Evolutionary conservation across 441 rosid genomes (phyloP), one percentile per base, ranked within the genome.

Genomic region (Euphorbia schlechtendalii): DNA sequence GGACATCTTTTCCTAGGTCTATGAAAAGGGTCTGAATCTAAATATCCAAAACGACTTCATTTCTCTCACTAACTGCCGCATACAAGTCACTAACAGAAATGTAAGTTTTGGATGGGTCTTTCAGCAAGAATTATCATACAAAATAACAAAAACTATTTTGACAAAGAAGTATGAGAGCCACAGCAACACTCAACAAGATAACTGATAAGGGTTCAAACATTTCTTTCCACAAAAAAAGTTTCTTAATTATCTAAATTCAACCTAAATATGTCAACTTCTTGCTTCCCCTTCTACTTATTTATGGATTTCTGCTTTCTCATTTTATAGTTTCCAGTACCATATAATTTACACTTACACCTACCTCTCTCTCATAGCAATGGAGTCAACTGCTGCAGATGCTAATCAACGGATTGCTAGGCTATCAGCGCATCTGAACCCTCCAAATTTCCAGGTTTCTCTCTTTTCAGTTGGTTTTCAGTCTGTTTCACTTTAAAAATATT

Each of bases 371-470:
- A 51, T 46, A 61, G 72, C 48, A 41, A 90, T 87, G 95, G 89
- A 87, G 78, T 76, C 80, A 24, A 59, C 64, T 51, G 68, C 73
- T 27, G n/a, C n/a, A n/a, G 80, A 78, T 61, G 91, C 90, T 49
- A 83, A 56, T 68, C 81, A 78, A 56, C 87, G 96, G 13, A 83
- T 87, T 67, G 81, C 90, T 18, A 77, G 83, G 64, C 72, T 90
- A 60, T 77, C 95, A 9, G 84, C 85, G 63, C 96, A 90, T 76
- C 85, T 90, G 54, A 72, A 81, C 49, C 89, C 88, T 67, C 74
- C 80, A 10, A 73, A 74, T 70, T 56, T 69, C 64, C 88, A 76
- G 74, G 78, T 82, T 64, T 60, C 20, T 21, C 40, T 58, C 45
- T 3, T 32, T 3, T 32, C 34, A 32, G 34, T 32, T n/a, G n/a